Base-by-base conservation (phyloP, 495 filamentous ascomycete genomes). In the Trichoderma gamsii region DNA sequence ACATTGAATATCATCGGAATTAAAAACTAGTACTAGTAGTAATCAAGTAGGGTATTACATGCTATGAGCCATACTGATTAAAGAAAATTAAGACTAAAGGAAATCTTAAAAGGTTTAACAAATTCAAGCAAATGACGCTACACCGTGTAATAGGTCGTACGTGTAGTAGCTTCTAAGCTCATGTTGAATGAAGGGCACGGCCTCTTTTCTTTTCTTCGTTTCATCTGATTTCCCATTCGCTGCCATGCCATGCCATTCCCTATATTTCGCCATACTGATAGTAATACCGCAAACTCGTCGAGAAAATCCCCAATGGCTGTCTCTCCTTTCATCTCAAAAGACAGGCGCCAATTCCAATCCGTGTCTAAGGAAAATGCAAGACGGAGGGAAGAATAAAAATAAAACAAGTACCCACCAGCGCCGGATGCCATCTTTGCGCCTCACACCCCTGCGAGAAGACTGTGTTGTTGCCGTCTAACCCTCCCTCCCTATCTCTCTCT, bases 321-420 rank as follows among this genome's bases (percentile, higher is more conserved):
- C 56, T 61, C 8, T n/a, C 7, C 35, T 4, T 38, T 29, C 29
- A 29, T 21, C 52, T 23, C 25, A 59, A 61, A 16, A 61, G 13
- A 25, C 56, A 27, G 49, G 44, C 21, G 15, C 56, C 56, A 61
- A 32, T 61, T 32, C 56, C 56, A 32, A 61, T 61, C 51, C 51
- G 21, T n/a, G n/a, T 56, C 51, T 56, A 56, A 56, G 21, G n/a
- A n/a, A 56, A 61, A 61, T 32, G 56, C 56, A 61, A n/a, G 56
- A 61, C 25, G 56, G 56, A 25, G 21, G 0, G 0, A 52, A 46
- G 18, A 44, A 18, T 15, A 51, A 21, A 7, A 21, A 52, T 52
- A n/a, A 52, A 52, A 61, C 29, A n/a, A 61, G 56, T 18, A 29
- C 56, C 56, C 21, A 32, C 56, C 56, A 11, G 56, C 56, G 56